Evolutionary conservation across 306 rosid species (phyloP), one percentile per base, ranked within the genome.

Genomic region (Purshia tridentata): DNA sequence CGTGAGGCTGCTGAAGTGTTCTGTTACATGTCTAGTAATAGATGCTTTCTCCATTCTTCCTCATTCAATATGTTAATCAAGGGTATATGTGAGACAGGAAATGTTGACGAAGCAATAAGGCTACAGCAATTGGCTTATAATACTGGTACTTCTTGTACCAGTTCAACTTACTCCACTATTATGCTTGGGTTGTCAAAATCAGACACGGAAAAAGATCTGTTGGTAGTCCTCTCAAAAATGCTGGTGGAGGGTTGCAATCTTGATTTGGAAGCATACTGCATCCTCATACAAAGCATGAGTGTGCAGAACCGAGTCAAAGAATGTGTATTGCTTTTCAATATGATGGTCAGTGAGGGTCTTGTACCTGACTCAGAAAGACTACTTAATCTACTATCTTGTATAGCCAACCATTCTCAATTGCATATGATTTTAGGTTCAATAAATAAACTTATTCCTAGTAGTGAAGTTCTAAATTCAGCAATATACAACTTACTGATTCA

Each of bases 331-430:
- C 76, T 85, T 80, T 94, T 94, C 72, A 85, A 77, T 72, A 80
- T 14, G 87, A 91, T 91, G 98, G 65, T 91, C 40, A 62, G 77
- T 20, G 84, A 79, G 61, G 94, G 91, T 70, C 77, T 85, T 14
- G 18, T 78, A 56, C 97, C 96, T 53, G 90, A 89, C 80, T 82
- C 92, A 40, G 86, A 78, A 57, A 72, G 58, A 77, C 86, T 94
- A 56, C 68, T 81, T 60, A 74, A 86, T 78, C 82, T 88, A 54
- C 70, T 94, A 37, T 79, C 79, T 13, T 84, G 84, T 59, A 81
- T 91, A 19, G 84, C 86, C 57, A 70, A 78, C 53, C 83, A 81
- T 73, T 81, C 80, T 78, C 83, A 69, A 87, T 44, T 94, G 72
- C 81, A 76, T 70, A 77, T 54, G 83, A 70, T 94, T 81, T 82